Base-by-base conservation (phyloP, 2,329 filamentous ascomycete genomes). In the Sporothrix sp. region DNA sequence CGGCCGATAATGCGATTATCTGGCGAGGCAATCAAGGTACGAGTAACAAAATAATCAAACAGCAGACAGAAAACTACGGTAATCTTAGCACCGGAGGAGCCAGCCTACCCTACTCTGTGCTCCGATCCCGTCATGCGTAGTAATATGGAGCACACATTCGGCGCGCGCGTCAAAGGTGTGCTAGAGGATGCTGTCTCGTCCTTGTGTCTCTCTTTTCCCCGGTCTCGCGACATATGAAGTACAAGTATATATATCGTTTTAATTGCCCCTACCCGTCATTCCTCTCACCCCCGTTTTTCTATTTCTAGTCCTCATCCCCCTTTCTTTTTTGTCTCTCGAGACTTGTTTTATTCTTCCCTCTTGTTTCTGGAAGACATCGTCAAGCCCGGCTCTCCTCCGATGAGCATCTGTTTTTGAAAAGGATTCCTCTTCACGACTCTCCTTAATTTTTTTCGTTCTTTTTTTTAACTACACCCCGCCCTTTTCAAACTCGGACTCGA, bases 231-330 rank as follows among this genome's bases (percentile, higher is more conserved):
- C 37, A 21, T 43, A 16, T 28, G 27, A 37, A 13, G 37, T 9
- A 42, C n/a, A n/a, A n/a, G n/a, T 35, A 49, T 50, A 50, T 43
- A 50, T 50, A 28, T 43, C 7, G 14, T 43, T 43, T 32, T 36
- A 43, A 28, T 42, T 21, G 28, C 48, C 48, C 47, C 14, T 35
- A 30, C 47, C 28, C 37, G 35, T 36, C 23, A 25, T 36, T 21
- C 7, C 16, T 30, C 32, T 42, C 32, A 28, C 14, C 27, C 18
- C 38, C 16, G 27, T 45, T 48, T 37, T 44, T 52, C 40, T 30
- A 32, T 48, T 52, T 44, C 44, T 44, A 28, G 30, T 44, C 39
- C 48, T 44, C 39, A 18, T 37, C 32, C 39, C 39, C 48, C 38
- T 13, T 42, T 16, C 14, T 28, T 39, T 33, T 43, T 37, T 39